A percentile compares a stretch with the other conserved stretches of the same genome.
Evolutionary conservation across 441 rosid genomes (phyloP).

Genomic region (Mallotus japonicus): DNA sequence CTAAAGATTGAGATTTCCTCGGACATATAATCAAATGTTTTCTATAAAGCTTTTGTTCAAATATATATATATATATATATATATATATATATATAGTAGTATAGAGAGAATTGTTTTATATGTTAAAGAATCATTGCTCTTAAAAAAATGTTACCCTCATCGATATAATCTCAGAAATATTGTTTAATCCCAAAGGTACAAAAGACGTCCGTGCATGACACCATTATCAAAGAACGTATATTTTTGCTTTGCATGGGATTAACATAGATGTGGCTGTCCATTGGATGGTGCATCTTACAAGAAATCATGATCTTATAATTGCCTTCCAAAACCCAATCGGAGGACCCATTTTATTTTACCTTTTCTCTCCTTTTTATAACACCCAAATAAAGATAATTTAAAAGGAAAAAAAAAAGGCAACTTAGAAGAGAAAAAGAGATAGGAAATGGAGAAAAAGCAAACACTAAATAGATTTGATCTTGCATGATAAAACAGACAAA

Average conservation of each 20-base stretch:
- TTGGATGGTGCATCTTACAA: slow-evolving; percentile 53
- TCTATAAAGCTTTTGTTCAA: too few species aligned
- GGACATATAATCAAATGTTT: too few species aligned
- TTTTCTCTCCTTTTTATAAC: slow-evolving; percentile 49
- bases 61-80: too few species aligned
- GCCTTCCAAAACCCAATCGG: slow-evolving; percentile 37
- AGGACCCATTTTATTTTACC: slow-evolving; percentile 26
- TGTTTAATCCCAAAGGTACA: background rate
- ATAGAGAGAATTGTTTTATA: too few species aligned
- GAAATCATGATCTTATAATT: slow-evolving; percentile 83
- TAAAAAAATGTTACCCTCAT: too few species aligned
- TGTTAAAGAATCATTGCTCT: too few species aligned
- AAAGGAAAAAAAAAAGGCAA: too few species aligned
- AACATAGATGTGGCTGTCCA: slow-evolving; percentile 16
- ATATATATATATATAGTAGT: too few species aligned
- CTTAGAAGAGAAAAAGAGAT: background rate
- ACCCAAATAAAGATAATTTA: too few species aligned
- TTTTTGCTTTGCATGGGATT: slow-evolving; percentile 54
- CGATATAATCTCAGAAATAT: background rate
- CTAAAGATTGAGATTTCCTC: too few species aligned
- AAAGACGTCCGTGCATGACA: slow-evolving; percentile 48
- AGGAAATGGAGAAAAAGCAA: slow-evolving; percentile 4
- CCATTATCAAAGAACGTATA: slow-evolving; percentile 52
- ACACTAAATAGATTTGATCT: slow-evolving; percentile 48
- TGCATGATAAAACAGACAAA: slow-evolving; percentile 24